Base-by-base conservation (phyloP, 2,329 filamentous ascomycete genomes). In the Calonectria ilicicola region DNA sequence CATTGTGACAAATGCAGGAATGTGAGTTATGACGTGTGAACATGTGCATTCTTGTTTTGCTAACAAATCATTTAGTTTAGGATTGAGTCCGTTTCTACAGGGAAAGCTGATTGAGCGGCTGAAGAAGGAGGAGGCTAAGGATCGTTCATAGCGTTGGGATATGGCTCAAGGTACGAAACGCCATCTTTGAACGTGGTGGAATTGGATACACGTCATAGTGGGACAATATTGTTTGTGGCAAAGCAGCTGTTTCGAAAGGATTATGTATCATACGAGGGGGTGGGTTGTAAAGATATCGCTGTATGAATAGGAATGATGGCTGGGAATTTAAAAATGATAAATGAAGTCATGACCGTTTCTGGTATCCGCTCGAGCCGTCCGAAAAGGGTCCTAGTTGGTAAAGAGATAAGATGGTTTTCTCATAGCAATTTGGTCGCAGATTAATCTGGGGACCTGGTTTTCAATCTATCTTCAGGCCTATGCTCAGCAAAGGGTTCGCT, bases 1-100 rank as follows among this genome's bases (percentile, higher is more conserved):
- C 44, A 84, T 93, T 35, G 78, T 93, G 65, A 93, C 91, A 1
- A 91, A 91, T 65, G 88, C 93, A 82, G 92, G 92, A 80, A 91
- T 93, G 91, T 93, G 81, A 90, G 91, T 89, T 62, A 46, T 29
- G 2, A 56, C 15, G 17, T 32, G 10, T 19, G 23, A 15, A 49
- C 14, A 32, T 3, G 17, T 12, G 7, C 10, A 19, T 63, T 44
- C 8, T 5, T 53, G 14, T 29, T 40, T 69, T 67, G 40, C 81
- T 81, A 78, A 81, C 69, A 15, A 38, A 15, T 58, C 35, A 35
- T 51, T 12, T 53, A 84, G 82, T 29, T 51, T 84, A 47, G 82
- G 82, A 44, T 64, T 84, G 63, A 76, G 82, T 53, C 81, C 82
- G 1, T 92, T 88, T 78, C 77, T 92, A 64, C 84, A 86, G 69